These are phyloP conservation scores for Cladosporium oxysporum DNA, from an alignment of 2,329 filamentous ascomycete species.

Conservation along the genomic window DNA sequence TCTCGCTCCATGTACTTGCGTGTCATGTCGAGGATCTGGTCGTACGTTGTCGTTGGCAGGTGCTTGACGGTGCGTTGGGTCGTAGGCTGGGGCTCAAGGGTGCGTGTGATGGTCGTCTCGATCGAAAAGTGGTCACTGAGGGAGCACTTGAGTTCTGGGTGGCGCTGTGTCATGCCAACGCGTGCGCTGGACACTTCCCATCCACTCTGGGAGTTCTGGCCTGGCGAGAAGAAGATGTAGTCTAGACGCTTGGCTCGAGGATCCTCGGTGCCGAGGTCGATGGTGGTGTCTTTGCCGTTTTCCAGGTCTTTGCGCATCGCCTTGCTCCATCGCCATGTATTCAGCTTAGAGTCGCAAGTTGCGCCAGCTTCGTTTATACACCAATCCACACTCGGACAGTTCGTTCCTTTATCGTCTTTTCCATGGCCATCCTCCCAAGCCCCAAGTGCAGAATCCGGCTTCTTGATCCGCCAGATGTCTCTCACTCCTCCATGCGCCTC, in stretches of 20 bases:
- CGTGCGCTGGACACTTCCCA: constrained; percentile 73
- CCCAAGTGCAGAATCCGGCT: constrained; percentile 81
- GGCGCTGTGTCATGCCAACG: constrained; percentile 79
- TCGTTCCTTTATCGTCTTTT: constrained; percentile 62
- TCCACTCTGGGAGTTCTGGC: constrained; percentile 17
- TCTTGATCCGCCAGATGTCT: constrained; percentile 81
- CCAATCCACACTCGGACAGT: constrained; percentile 72
- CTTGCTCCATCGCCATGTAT: constrained; percentile 91
- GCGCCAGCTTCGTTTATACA: constrained; percentile 81
- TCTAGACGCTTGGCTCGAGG: constrained; percentile 82
- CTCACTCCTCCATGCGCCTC: constrained; percentile 73
- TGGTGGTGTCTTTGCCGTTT: constrained; percentile 62
- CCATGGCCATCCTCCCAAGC: constrained; percentile 59
- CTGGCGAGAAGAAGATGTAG: constrained; percentile 78
- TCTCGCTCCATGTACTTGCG: constrained; percentile 70
- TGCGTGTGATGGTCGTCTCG: constrained; percentile 68
- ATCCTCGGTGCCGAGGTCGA: constrained; percentile 69
- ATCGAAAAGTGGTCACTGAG: constrained; percentile 95
- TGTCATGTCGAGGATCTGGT: constrained; percentile 73
- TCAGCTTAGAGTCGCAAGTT: constrained; percentile 81
- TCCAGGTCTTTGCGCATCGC: constrained; percentile 67
- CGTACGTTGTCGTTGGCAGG: constrained; percentile 50
- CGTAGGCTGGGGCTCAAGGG: background rate
- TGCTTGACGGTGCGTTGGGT: background rate
- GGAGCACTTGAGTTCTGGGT: constrained; percentile 79